phyloP scores from a whole-genome alignment of 2,329 filamentous ascomycete genomes.

The Penicillium psychrosexuale region DNA sequence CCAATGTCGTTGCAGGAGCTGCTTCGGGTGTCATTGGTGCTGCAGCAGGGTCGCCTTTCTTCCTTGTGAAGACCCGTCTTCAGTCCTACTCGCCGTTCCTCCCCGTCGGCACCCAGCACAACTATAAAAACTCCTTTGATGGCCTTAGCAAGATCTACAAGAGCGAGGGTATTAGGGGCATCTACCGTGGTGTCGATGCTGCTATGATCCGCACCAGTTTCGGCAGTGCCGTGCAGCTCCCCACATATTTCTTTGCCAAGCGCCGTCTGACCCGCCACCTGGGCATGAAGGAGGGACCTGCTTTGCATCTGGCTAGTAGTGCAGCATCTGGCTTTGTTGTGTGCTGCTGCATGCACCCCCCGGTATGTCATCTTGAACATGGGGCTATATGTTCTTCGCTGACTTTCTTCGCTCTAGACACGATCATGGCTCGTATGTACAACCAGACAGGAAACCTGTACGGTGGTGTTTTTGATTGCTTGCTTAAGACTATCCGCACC shows the following conservation, averaged over 20 bases:
- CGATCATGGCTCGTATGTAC: slow-evolving; percentile 97
- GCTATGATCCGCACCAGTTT: slow-evolving; percentile 97
- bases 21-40: slow-evolving; percentile 86
- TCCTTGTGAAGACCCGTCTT: slow-evolving; percentile 93
- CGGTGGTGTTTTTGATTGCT: slow-evolving; percentile 84
- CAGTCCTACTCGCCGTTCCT: slow-evolving; percentile 91
- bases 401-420: slow-evolving; percentile 56
- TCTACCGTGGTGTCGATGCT: slow-evolving; percentile 87
- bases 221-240: slow-evolving; percentile 90
- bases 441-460: slow-evolving; percentile 99
- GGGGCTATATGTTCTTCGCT: neutral
- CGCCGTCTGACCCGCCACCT: slow-evolving; percentile 75
- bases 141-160: slow-evolving; percentile 76
- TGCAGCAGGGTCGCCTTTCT: slow-evolving; percentile 91
- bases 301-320: slow-evolving; percentile 83
- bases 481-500: slow-evolving; percentile 84
- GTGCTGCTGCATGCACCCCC: slow-evolving; percentile 96
- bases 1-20: slow-evolving; percentile 94
- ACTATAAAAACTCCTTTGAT: slow-evolving; percentile 81
- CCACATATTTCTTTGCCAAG: slow-evolving; percentile 98
- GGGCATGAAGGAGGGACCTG: slow-evolving; percentile 85
- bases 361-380: slow-evolving; percentile 56
- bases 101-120: slow-evolving; percentile 94
- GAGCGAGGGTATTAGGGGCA: slow-evolving; percentile 70
- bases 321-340: slow-evolving; percentile 92